phyloP scores from a whole-genome alignment of 495 filamentous ascomycete genomes.

The Annulohypoxylon nitens region DNA sequence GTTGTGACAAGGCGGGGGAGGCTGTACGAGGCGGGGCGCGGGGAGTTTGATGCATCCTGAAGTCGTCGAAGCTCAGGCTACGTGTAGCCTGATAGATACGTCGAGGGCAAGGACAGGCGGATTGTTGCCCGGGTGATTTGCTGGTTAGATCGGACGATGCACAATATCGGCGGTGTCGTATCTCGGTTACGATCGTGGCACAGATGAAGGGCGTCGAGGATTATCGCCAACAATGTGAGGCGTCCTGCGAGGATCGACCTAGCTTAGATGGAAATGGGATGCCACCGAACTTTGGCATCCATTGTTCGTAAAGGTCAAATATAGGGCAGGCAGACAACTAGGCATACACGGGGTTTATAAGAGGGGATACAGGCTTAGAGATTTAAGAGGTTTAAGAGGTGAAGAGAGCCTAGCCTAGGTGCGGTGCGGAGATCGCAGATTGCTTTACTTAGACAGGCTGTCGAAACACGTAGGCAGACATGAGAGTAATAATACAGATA shows the following conservation, averaged over 20 bases:
- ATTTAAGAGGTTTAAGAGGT: too few relatives aligned
- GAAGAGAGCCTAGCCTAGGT: not conserved
- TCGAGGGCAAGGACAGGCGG: not conserved
- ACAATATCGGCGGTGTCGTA: constrained; percentile 25
- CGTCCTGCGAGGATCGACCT: constrained; percentile 31
- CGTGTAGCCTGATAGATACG: constrained; percentile 14
- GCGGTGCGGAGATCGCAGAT: constrained; percentile 17
- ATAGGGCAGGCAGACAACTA: constrained; percentile 28
- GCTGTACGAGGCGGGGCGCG: constrained; percentile 74
- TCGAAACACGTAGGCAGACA: constrained; percentile 49
- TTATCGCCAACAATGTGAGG: constrained; percentile 20
- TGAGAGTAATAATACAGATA: constrained; percentile 24
- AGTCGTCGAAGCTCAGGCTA: constrained; percentile 35
- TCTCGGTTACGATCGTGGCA: constrained; percentile 27
- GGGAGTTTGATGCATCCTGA: constrained; percentile 85
- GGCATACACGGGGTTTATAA: constrained; percentile 27
- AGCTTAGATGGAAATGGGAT: constrained; percentile 48
- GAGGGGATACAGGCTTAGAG: constrained; percentile 13
- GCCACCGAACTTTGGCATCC: constrained; percentile 56
- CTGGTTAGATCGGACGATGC: constrained; percentile 28
- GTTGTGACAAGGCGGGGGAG: constrained; percentile 74
- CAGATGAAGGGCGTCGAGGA: constrained; percentile 22
- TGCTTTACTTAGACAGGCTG: constrained; percentile 13
- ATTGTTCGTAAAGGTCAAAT: constrained; percentile 48
- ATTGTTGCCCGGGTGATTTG: constrained; percentile 6